Evolutionary conservation across 805 yeast species (phyloP).

Genomic region (Yamadazyma insecticola): DNA sequence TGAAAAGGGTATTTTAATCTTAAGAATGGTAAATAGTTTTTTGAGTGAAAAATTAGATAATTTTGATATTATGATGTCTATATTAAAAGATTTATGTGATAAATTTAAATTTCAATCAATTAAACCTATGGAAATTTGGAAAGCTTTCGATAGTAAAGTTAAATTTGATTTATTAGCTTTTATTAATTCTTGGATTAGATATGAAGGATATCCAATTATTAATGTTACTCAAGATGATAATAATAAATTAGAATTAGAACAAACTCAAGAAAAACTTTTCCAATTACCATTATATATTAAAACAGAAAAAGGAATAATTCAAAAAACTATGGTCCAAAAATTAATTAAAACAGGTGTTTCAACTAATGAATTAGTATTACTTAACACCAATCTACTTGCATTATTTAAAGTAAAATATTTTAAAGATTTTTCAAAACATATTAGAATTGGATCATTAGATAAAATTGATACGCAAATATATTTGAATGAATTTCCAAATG

Average conservation of each 20-base stretch:
- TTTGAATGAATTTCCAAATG: slow-evolving; percentile 9
- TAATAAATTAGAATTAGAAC: slow-evolving; percentile 22
- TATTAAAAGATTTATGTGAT: slow-evolving; percentile 16
- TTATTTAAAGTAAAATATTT: slow-evolving; percentile 9
- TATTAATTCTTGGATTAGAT: slow-evolving; percentile 56
- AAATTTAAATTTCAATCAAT: slow-evolving; percentile 32
- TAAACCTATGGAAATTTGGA: slow-evolving; percentile 54
- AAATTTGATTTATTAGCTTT: slow-evolving; percentile 46
- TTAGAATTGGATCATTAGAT: slow-evolving; percentile 4
- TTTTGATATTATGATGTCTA: slow-evolving; percentile 7
- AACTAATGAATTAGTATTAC: slow-evolving; percentile 5
- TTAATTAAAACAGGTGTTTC: slow-evolving; percentile 6
- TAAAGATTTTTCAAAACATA: slow-evolving; percentile 8
- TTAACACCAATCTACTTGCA: slow-evolving; percentile 8
- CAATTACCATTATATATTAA: slow-evolving; percentile 56
- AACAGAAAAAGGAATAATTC: slow-evolving; percentile 13
- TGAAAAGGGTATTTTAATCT: slow-evolving; percentile 54
- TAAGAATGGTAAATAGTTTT: slow-evolving; percentile 47
- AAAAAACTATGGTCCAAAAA: no score
- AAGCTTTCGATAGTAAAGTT: slow-evolving; percentile 25
- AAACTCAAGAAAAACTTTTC: slow-evolving; percentile 54
- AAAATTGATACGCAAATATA: slow-evolving; percentile 9
- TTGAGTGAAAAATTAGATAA: slow-evolving; percentile 5
- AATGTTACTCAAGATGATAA: slow-evolving; percentile 10
- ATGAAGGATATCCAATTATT: slow-evolving; percentile 57